Evolutionary conservation across 257 asterid genomes (phyloP).

Genomic region (Capsicum pubescens): DNA sequence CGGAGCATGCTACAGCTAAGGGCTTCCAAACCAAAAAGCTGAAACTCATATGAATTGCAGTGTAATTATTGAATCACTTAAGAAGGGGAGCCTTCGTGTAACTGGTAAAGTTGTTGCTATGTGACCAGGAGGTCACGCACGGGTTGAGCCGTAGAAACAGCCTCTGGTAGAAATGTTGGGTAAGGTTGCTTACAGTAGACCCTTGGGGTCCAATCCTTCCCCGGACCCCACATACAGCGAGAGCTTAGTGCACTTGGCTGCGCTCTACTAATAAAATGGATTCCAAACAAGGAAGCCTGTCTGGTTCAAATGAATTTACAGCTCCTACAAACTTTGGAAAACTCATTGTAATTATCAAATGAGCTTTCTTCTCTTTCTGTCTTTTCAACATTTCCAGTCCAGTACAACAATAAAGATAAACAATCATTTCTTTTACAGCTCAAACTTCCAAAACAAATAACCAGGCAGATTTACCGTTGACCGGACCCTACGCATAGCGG

Average conservation of each 20-base stretch:
- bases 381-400: background rate
- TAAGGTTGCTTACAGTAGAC: too few species aligned
- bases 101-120: too few species aligned
- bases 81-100: too few species aligned
- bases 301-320: conserved; percentile 2
- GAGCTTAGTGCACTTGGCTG: too few species aligned
- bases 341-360: background rate
- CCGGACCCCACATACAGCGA: too few species aligned
- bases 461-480: too few species aligned
- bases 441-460: background rate
- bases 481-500: too few species aligned
- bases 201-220: too few species aligned
- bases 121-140: too few species aligned
- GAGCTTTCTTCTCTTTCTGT: background rate
- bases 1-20: background rate
- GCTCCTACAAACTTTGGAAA: background rate
- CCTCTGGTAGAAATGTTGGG: too few species aligned
- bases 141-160: too few species aligned
- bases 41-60: background rate
- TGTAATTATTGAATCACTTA: background rate
- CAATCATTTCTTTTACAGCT: background rate
- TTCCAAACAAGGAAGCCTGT: background rate
- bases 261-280: background rate
- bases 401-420: background rate
- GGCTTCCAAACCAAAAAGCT: background rate